Evolutionary conservation across 140 eudicot species (phyloP).

Genomic region (Flaveria floridana): DNA sequence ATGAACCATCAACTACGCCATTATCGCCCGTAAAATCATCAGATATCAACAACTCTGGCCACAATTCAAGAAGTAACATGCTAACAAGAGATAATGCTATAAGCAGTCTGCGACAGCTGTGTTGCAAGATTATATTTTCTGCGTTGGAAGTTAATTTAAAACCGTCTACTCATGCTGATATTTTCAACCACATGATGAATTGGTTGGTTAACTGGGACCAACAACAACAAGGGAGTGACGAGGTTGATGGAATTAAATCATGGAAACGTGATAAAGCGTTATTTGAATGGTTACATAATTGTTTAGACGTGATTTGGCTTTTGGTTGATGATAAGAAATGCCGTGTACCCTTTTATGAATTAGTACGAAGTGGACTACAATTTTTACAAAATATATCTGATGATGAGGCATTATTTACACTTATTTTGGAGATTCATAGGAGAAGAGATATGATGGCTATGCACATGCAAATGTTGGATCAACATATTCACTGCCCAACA

Average conservation of each 20-base stretch:
- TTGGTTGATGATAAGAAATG: constrained; percentile 83
- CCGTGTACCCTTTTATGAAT: constrained; percentile 87
- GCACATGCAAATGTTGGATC: constrained; percentile 97
- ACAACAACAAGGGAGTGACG: constrained; percentile 69
- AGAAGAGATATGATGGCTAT: constrained; percentile 94
- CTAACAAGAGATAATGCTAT: constrained; percentile 51
- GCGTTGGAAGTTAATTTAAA: constrained; percentile 66
- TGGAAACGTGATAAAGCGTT: constrained; percentile 73
- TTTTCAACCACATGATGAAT: constrained; percentile 73
- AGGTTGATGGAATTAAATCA: constrained; percentile 53
- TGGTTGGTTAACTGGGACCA: constrained; percentile 94
- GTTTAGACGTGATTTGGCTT: constrained; percentile 86
- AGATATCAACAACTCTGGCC: constrained; percentile 32
- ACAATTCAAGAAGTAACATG: constrained; percentile 31
- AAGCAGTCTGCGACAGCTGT: constrained; percentile 83
- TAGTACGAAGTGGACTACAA: constrained; percentile 75
- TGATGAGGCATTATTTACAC: constrained; percentile 86
- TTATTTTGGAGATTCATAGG: constrained; percentile 82
- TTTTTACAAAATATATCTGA: constrained; percentile 81
- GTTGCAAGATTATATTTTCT: constrained; percentile 75
- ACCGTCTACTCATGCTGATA: constrained; percentile 80
- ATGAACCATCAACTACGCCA: constrained; percentile 60
- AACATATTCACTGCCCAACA: constrained; percentile 90
- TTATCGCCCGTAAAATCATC: constrained; percentile 43
- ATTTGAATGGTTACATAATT: constrained; percentile 80